Conservation (phyloP, 257 asterid genomes). For the Nicotiana tomentosiformis region DNA sequence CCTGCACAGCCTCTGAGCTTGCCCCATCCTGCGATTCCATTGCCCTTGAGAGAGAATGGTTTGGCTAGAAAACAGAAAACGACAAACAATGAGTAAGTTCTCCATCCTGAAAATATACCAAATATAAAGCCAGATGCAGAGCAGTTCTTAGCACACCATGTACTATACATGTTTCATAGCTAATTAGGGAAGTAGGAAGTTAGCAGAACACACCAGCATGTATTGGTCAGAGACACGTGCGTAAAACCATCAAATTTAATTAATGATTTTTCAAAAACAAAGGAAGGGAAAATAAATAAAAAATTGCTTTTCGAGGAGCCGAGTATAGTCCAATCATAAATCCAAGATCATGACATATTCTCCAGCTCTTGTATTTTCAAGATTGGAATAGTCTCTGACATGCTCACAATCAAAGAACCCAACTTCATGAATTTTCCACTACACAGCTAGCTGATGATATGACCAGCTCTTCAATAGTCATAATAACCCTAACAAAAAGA, state of each 20-base stretch:
- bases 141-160: neutral
- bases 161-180: neutral
- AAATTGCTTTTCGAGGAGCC: neutral
- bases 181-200: neutral
- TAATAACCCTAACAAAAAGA: constrained; percentile 12
- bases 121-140: neutral
- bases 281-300: neutral
- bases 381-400: neutral
- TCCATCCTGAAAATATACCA: neutral
- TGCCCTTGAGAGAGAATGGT: constrained; percentile 3
- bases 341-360: neutral
- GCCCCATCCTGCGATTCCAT: constrained; percentile 7
- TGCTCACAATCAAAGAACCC: constrained; percentile 5
- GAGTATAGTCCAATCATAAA: neutral
- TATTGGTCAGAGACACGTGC: neutral
- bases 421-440: constrained; percentile 4
- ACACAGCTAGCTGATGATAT: constrained; percentile 5
- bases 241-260: neutral
- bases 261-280: neutral
- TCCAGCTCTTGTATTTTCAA: constrained; percentile 9
- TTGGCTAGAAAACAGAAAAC: constrained; percentile 12
- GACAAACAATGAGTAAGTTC: neutral
- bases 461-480: constrained; percentile 11
- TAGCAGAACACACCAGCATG: neutral
- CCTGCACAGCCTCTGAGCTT: constrained; percentile 13